Percentiles rank a stretch among this genome's conserved stretches.
phyloP scores from a whole-genome alignment of 441 rosid species.

The Bruguiera hainesii region DNA sequence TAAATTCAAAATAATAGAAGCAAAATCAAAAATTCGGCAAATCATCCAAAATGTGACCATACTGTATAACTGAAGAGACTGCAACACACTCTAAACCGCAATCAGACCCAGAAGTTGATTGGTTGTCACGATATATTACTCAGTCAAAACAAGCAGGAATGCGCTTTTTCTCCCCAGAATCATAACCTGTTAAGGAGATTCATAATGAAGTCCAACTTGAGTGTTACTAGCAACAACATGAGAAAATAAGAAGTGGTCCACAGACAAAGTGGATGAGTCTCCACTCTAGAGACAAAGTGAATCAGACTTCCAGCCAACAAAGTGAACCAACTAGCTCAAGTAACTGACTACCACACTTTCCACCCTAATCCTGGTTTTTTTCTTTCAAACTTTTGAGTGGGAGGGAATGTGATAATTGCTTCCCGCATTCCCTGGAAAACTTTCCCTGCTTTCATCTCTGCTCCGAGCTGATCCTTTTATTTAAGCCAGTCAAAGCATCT shows the following conservation, averaged over 20 bases:
- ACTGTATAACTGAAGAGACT: slow-evolving; percentile 68
- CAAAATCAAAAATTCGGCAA: slow-evolving; percentile 4
- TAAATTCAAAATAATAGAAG: slow-evolving; percentile 2
- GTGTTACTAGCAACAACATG: background rate
- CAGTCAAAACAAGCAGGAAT: slow-evolving; percentile 99
- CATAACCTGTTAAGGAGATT: slow-evolving; percentile 62
- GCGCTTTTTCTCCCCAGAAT: slow-evolving; percentile 99
- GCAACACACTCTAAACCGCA: slow-evolving; percentile 92
- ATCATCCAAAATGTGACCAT: slow-evolving; percentile 28
- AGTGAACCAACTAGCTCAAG: background rate
- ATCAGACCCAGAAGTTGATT: slow-evolving; percentile 47
- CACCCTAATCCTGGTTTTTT: slow-evolving; percentile 92
- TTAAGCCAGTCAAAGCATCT: slow-evolving; percentile 99
- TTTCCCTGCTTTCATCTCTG: slow-evolving; percentile 93
- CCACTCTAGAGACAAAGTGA: too few relatives aligned
- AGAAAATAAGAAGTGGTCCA: background rate
- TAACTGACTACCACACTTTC: slow-evolving; percentile 20
- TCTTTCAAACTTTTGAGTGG: slow-evolving; percentile 94
- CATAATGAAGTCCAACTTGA: slow-evolving; percentile 6
- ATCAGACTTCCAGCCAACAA: too few relatives aligned
- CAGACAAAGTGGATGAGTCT: background rate
- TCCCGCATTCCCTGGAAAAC: slow-evolving; percentile 99
- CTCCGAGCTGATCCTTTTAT: slow-evolving; percentile 96
- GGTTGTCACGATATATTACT: slow-evolving; percentile 85
- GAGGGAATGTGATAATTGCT: slow-evolving; percentile 90